These are phyloP conservation scores for Penicillium verrucosum DNA, from an alignment of 2,329 filamentous ascomycete species.

Conservation along the genomic window DNA sequence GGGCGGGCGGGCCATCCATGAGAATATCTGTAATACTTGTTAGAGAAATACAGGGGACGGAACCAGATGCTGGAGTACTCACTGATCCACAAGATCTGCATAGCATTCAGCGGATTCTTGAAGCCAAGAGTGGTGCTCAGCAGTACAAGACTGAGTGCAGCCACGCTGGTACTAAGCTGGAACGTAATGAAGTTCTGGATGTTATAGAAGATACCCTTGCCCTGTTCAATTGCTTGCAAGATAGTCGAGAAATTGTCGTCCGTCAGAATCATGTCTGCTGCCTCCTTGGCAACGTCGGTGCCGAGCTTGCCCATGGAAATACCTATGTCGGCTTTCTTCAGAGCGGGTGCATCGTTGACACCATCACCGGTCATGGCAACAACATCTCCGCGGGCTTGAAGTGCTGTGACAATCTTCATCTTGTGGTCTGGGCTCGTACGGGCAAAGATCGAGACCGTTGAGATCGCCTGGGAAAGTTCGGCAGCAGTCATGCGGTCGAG, in stretches of 20 bases:
- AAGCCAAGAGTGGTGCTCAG: slow-evolving; percentile 90
- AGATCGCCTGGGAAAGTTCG: slow-evolving; percentile 79
- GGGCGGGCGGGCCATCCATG: slow-evolving; percentile 97
- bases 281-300: slow-evolving; percentile 95
- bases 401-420: slow-evolving; percentile 88
- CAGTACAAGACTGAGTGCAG: slow-evolving; percentile 84
- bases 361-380: slow-evolving; percentile 99
- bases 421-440: slow-evolving; percentile 97
- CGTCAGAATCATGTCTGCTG: slow-evolving; percentile 81
- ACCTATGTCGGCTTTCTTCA: slow-evolving; percentile 97
- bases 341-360: slow-evolving; percentile 92
- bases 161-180: slow-evolving; percentile 94
- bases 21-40: slow-evolving; percentile 71
- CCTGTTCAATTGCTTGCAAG: slow-evolving; percentile 92
- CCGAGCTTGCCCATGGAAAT: slow-evolving; percentile 95
- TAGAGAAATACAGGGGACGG: slow-evolving; percentile 20
- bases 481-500: slow-evolving; percentile 87
- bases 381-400: slow-evolving; percentile 90
- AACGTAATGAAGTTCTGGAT: slow-evolving; percentile 99
- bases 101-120: slow-evolving; percentile 93
- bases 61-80: slow-evolving; percentile 43
- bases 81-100: slow-evolving; percentile 99
- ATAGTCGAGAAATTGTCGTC: slow-evolving; percentile 92
- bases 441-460: slow-evolving; percentile 89
- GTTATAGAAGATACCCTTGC: slow-evolving; percentile 99